Percentiles rank a stretch among this genome's conserved stretches.
Evolutionary conservation across 1,284 basidiomycete species (phyloP).

Genomic region (Ganoderma leucocontextum): DNA sequence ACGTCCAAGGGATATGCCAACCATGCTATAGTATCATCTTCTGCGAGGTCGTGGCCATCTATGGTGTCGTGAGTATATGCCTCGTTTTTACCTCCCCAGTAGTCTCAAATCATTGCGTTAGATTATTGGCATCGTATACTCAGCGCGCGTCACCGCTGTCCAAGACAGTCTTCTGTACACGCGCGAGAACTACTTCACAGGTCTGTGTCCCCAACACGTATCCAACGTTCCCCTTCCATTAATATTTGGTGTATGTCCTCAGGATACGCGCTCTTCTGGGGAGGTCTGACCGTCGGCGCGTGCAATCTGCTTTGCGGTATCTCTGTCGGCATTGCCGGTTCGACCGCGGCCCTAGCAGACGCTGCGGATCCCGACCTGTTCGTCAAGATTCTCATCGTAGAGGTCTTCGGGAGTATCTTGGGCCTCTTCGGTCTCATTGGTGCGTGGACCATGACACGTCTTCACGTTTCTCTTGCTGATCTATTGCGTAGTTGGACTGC

Average conservation of each 20-base stretch:
- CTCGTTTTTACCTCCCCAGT: slow-evolving; percentile 6
- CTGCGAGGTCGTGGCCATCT: slow-evolving; percentile 98
- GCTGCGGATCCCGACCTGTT: slow-evolving; percentile 93
- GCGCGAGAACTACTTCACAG: slow-evolving; percentile 89
- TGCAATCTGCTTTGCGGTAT: slow-evolving; percentile 96
- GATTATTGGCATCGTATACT: slow-evolving; percentile 96
- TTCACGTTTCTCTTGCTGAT: slow-evolving; percentile 10
- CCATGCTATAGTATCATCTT: slow-evolving; percentile 86
- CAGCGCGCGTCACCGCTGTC: slow-evolving; percentile 75
- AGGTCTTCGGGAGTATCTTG: slow-evolving; percentile 93
- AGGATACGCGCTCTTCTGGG: slow-evolving; percentile 96
- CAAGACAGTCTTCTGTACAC: slow-evolving; percentile 77
- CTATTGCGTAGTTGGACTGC: slow-evolving; percentile 61
- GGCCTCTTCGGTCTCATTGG: slow-evolving; percentile 93
- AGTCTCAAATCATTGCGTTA: slow-evolving; percentile 68
- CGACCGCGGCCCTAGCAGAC: slow-evolving; percentile 91
- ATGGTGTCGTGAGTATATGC: slow-evolving; percentile 80
- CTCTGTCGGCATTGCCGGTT: slow-evolving; percentile 91
- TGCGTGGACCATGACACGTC: slow-evolving; percentile 50
- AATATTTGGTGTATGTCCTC: not conserved
- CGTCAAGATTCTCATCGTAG: slow-evolving; percentile 94
- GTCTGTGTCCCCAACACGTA: slow-evolving; percentile 47
- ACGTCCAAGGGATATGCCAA: not conserved
- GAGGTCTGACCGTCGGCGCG: slow-evolving; percentile 87
- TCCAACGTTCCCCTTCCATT: not conserved